Base-by-base conservation (phyloP, 108 stramenopile genomes). In the Thalassiosira profunda region DNA sequence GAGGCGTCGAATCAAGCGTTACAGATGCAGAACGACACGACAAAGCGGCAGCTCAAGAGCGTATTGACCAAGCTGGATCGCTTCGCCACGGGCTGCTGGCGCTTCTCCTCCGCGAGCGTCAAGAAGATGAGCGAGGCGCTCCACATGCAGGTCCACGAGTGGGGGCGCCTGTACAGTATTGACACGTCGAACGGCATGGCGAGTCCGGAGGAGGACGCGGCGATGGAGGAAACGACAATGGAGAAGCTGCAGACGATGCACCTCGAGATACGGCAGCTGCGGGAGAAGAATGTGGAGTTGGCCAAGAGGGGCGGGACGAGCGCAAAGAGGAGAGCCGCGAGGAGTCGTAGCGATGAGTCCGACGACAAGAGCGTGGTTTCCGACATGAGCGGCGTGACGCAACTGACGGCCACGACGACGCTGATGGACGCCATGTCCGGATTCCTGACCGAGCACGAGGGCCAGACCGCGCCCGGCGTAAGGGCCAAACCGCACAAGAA, bases 91-190 rank as follows among this genome's bases (percentile, higher is more conserved):
- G 68, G 68, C 5, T 77, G 76, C 38, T 38, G 60, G 34, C 28
- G 70, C 18, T 77, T 70, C 42, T 33, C 54, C 10, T 63, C 61
- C 38, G 56, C 62, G 21, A 69, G 67, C 35, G 76, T 77, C 9
- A 70, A 70, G 41, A 77, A 77, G 60, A 77, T 77, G 76, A 51
- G 55, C 42, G 76, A 77, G 40, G 76, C 76, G 14, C 28, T 77
- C 17, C 41, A 64, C 18, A 26, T 63, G 26, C 76, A 77, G 63
- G 62, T 77, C 11, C 45, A 38, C 12, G 76, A 77, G 41, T 77
- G 76, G 76, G 61, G 37, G 14, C 57, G 51, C 35, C 17, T 5
- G 28, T 20, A 65, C 26, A 42, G 47, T 26, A 47, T 64, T 30
- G 38, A 47, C 33, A 52, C 57, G 8, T 30, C 11, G 20, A 33